These are phyloP conservation scores for Fraxinus latifolia DNA, from an alignment of 305 asterid species.

Conservation along the genomic window DNA sequence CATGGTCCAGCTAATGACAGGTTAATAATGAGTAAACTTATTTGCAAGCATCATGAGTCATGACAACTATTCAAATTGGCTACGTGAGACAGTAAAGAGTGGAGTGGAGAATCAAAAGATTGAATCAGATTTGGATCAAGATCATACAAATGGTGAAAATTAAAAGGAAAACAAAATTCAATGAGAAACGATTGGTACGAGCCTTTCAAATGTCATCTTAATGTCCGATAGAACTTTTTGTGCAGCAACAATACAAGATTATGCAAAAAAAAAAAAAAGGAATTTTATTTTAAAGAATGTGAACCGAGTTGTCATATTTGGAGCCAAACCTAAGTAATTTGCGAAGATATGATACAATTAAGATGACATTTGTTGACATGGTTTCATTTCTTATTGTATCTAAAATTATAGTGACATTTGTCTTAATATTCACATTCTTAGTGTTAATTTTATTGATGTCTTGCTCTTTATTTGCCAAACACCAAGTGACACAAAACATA, in stretches of 20 bases:
- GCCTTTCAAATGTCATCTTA: neutral
- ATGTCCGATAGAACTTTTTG: no score
- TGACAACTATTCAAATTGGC: neutral
- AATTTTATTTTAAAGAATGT: no score
- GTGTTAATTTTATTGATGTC: no score
- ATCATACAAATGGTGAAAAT: neutral
- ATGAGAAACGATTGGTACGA: neutral
- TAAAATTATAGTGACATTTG: no score
- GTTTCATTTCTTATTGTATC: neutral
- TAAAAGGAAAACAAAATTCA: neutral
- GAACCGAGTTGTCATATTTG: no score
- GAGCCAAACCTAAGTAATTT: no score
- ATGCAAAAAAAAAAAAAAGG: no score
- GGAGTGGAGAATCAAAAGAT: neutral
- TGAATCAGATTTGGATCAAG: neutral
- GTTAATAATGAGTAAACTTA: neutral
- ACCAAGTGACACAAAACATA: no score
- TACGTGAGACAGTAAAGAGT: neutral
- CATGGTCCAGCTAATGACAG: neutral
- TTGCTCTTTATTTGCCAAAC: no score
- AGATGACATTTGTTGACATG: neutral
- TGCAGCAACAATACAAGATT: no score
- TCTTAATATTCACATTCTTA: no score
- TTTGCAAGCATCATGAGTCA: neutral
- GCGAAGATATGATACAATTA: neutral